Evolutionary conservation across 768 basidiomycete genomes (phyloP).

Genomic region (Russula abietina): DNA sequence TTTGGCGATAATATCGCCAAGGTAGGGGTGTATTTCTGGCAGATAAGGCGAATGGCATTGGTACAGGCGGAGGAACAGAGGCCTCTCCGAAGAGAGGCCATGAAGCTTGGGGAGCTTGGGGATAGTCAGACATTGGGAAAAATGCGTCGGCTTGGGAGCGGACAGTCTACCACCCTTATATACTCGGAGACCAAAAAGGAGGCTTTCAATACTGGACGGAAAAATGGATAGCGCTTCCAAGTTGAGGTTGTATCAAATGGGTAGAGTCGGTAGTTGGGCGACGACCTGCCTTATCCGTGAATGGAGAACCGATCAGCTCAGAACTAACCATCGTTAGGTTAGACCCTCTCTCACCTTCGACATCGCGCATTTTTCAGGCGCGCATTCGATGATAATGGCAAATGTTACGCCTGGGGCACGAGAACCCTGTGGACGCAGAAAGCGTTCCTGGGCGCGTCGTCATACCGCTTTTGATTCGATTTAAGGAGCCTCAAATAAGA

Average conservation of each 20-base stretch:
- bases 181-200: not conserved
- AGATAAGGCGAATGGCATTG: not conserved
- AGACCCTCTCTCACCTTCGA: too few species aligned
- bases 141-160: not conserved
- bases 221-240: not conserved
- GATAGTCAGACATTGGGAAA: slow-evolving; percentile 1
- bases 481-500: not conserved
- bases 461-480: not conserved
- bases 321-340: not conserved
- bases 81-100: not conserved
- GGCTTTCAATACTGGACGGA: not conserved
- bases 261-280: not conserved
- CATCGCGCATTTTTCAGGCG: not conserved
- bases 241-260: not conserved
- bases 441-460: not conserved
- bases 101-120: not conserved
- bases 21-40: not conserved
- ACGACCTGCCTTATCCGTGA: not conserved
- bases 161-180: not conserved
- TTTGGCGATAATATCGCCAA: not conserved
- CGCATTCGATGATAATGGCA: not conserved
- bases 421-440: not conserved
- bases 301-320: too few species aligned
- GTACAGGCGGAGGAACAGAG: not conserved
- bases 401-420: not conserved